These are phyloP conservation scores for Infundibulicybe gibba DNA, from an alignment of 768 basidiomycete species.

Conservation along the genomic window DNA sequence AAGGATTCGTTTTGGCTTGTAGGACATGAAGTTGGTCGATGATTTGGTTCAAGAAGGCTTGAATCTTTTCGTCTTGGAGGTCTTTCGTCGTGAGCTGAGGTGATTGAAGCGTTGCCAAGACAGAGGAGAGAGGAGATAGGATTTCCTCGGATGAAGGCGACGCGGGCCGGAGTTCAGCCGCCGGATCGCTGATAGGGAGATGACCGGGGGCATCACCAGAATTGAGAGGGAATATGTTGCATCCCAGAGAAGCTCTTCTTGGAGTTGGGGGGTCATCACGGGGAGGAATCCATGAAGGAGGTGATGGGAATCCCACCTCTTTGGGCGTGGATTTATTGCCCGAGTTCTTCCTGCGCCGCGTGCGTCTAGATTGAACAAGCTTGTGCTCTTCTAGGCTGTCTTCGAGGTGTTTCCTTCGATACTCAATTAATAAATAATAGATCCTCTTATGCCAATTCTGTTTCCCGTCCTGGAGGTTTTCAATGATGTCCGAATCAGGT, in stretches of 20 bases:
- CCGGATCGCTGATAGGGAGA: no score
- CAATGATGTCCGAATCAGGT: slow-evolving; percentile 68
- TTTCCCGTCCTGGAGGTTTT: slow-evolving; percentile 58
- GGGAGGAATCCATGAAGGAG: slow-evolving; percentile 41
- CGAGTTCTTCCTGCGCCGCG: slow-evolving; percentile 21
- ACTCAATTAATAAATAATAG: slow-evolving; percentile 85
- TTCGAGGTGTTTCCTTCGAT: slow-evolving; percentile 72
- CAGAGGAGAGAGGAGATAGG: slow-evolving; percentile 23
- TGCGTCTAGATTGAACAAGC: slow-evolving; percentile 28
- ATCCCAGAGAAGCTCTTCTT: slow-evolving; percentile 41
- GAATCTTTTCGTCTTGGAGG: slow-evolving; percentile 71
- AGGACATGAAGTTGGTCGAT: slow-evolving; percentile 76
- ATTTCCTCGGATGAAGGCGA: slow-evolving; percentile 13
- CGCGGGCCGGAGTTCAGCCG: slow-evolving; percentile 8
- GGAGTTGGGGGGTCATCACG: slow-evolving; percentile 63
- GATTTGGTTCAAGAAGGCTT: slow-evolving; percentile 83
- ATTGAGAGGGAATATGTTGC: slow-evolving; percentile 13
- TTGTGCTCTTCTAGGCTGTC: slow-evolving; percentile 70
- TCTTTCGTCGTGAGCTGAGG: slow-evolving; percentile 61
- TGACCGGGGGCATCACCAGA: neutral
- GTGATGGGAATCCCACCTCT: slow-evolving; percentile 15
- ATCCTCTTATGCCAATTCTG: slow-evolving; percentile 96
- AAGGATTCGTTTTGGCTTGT: slow-evolving; percentile 43
- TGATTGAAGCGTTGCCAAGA: slow-evolving; percentile 23
- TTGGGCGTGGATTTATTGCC: slow-evolving; percentile 9